Evolutionary conservation across 2,329 filamentous ascomycete species (phyloP), one percentile per base, ranked within the genome.

Genomic region (Ascocoryne sarcoides): DNA sequence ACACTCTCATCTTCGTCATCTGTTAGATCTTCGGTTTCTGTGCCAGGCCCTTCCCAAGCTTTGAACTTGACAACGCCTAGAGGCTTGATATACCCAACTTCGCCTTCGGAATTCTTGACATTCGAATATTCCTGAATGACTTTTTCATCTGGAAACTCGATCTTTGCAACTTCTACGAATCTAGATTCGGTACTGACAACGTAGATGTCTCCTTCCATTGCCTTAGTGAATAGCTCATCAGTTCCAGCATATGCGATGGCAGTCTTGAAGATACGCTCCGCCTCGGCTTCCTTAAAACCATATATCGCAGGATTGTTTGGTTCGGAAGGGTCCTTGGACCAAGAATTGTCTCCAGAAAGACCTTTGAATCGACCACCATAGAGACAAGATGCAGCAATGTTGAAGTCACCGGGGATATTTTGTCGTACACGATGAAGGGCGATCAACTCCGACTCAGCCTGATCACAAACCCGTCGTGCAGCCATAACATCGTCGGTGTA

Each of bases 371-470:
- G 42, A 28, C 76, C 78, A 2, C 72, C 76, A 53, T 84, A 85
- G 0, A 93, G 65, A 8, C 72, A 74, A 2, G 78, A 78, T 36
- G 82, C 82, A 1, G 84, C 81, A n/a, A 70, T 67, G 60, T 93
- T 93, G 69, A 95, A 95, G 9, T 74, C 62, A 1, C 89, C 89
- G 0, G 89, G 88, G 4, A 93, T 66, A 2, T 61, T 59, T 1
- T 57, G 44, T 1, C 67, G 63, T 5, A 82, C 64, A 19, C 70
- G 57, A 4, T 68, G 62, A 26, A 80, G 68, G 38, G 73, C 67
- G 46, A 74, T 73, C 26, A 92, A 68, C 60, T 96, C 86, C 2
- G 65, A 55, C 3, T 76, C 69, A 1, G 84, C 86, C 10, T 68
- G 56, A 15, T 78, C 71, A 53, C 87, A 94, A 19, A 90, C 59